Evolutionary conservation across 2,329 filamentous ascomycete genomes (phyloP).

Genomic region (Neurospora sp.): DNA sequence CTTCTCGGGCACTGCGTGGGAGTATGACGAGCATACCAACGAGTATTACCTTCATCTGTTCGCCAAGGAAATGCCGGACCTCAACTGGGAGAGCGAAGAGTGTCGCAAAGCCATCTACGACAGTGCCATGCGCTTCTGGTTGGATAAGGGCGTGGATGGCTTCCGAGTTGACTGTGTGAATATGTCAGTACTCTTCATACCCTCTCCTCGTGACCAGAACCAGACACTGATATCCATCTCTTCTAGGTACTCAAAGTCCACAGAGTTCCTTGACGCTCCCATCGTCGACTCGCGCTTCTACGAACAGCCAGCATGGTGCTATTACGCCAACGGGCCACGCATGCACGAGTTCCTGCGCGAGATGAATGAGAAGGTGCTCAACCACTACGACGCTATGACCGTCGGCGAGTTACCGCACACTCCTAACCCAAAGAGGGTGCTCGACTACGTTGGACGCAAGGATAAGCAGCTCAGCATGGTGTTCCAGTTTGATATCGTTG

Average conservation of each 20-base stretch:
- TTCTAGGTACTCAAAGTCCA: conserved; percentile 46
- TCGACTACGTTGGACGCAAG: conserved; percentile 48
- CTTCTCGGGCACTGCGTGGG: conserved; percentile 55
- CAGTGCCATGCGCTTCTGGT: conserved; percentile 66
- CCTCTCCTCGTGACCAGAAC: background rate
- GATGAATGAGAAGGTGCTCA: conserved; percentile 50
- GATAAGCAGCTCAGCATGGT: conserved; percentile 59
- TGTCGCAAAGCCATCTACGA: conserved; percentile 62
- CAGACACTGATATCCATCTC: background rate
- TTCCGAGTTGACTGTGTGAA: conserved; percentile 65
- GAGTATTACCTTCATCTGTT: conserved; percentile 76
- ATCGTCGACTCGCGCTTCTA: conserved; percentile 35
- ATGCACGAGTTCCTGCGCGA: conserved; percentile 60
- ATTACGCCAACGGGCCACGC: conserved; percentile 58
- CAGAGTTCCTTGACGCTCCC: conserved; percentile 48
- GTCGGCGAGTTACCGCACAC: conserved; percentile 61
- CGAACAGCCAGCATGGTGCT: conserved; percentile 42
- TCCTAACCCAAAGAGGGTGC: conserved; percentile 45
- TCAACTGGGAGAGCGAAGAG: conserved; percentile 73
- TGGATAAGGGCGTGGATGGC: conserved; percentile 58
- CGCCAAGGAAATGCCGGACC: conserved; percentile 65
- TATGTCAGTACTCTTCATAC: conserved; percentile 35
- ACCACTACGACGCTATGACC: conserved; percentile 55
- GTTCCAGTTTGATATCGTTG: conserved; percentile 57
- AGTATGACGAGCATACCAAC: conserved; percentile 60